Conservation (phyloP, 768 basidiomycete genomes). For the Mycena pura region DNA sequence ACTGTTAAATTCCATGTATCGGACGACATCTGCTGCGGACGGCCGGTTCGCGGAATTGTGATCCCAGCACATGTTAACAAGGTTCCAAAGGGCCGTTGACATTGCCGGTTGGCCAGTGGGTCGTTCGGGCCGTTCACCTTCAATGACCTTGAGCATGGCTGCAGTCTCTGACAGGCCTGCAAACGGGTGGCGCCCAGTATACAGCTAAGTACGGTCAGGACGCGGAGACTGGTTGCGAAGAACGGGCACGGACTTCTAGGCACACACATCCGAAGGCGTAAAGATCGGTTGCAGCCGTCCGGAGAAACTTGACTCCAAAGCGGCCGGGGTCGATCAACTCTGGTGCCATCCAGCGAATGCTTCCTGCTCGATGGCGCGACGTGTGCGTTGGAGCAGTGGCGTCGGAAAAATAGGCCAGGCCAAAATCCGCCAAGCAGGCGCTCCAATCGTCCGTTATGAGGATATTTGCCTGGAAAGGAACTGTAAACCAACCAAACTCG, state of each 20-base stretch:
- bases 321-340: constrained; percentile 41
- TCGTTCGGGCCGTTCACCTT: background rate
- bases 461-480: constrained; percentile 36
- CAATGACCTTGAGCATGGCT: background rate
- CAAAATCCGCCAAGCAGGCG: constrained; percentile 44
- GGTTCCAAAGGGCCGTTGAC: background rate
- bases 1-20: background rate
- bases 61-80: background rate
- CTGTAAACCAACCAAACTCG: background rate
- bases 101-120: background rate
- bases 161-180: background rate
- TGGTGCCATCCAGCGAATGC: constrained; percentile 30
- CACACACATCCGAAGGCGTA: constrained; percentile 43
- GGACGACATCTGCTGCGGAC: background rate
- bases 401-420: constrained; percentile 38
- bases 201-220: background rate
- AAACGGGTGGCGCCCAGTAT: constrained; percentile 21
- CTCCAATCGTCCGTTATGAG: constrained; percentile 38
- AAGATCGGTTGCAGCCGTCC: constrained; percentile 39
- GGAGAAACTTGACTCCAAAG: constrained; percentile 29
- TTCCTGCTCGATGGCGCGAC: constrained; percentile 33
- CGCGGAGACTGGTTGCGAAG: background rate
- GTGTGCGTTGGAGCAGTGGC: constrained; percentile 28
- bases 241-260: constrained; percentile 34
- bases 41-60: background rate